Conservation (phyloP, 768 basidiomycete species). For the Cantharellus cinnabarinus region DNA sequence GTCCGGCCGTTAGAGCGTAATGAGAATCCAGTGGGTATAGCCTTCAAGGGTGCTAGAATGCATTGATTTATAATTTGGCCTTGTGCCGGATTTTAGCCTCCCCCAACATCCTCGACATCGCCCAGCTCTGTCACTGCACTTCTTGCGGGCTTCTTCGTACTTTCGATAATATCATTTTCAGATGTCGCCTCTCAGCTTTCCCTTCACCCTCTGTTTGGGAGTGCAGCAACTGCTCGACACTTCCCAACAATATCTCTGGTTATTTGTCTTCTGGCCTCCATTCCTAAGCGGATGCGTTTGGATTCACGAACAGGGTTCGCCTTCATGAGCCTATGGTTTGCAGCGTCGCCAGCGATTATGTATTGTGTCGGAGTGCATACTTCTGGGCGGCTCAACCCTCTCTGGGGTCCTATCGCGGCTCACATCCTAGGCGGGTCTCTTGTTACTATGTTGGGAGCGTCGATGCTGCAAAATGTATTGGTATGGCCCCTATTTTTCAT, state of each 20-base stretch:
- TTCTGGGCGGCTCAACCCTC: slow-evolving; percentile 29
- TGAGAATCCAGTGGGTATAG: too few species aligned
- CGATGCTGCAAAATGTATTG: neutral
- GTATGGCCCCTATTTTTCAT: neutral
- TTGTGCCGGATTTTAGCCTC: too few species aligned
- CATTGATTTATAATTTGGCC: too few species aligned
- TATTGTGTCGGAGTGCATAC: slow-evolving; percentile 47
- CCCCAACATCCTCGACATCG: too few species aligned
- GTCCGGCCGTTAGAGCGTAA: too few species aligned
- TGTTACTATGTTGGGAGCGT: slow-evolving; percentile 28
- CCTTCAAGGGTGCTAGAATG: too few species aligned
- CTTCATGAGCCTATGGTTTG: slow-evolving; percentile 24
- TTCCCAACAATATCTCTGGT: slow-evolving; percentile 23
- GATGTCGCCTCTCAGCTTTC: slow-evolving; percentile 41
- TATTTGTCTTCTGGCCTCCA: slow-evolving; percentile 18
- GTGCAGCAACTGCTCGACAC: slow-evolving; percentile 30
- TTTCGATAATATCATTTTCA: slow-evolving; percentile 28
- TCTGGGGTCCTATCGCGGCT: slow-evolving; percentile 37
- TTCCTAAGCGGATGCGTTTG: slow-evolving; percentile 14
- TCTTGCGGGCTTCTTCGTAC: too few species aligned
- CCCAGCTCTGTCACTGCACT: too few species aligned
- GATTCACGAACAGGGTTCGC: slow-evolving; percentile 18
- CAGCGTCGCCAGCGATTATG: slow-evolving; percentile 36
- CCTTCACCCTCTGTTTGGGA: slow-evolving; percentile 50
- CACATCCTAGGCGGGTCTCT: slow-evolving; percentile 39